Percentiles rank a stretch among this genome's conserved stretches.
These are phyloP conservation scores for Boletellus deceptivus DNA, from an alignment of 1,284 basidiomycete genomes.

Conservation along the genomic window DNA sequence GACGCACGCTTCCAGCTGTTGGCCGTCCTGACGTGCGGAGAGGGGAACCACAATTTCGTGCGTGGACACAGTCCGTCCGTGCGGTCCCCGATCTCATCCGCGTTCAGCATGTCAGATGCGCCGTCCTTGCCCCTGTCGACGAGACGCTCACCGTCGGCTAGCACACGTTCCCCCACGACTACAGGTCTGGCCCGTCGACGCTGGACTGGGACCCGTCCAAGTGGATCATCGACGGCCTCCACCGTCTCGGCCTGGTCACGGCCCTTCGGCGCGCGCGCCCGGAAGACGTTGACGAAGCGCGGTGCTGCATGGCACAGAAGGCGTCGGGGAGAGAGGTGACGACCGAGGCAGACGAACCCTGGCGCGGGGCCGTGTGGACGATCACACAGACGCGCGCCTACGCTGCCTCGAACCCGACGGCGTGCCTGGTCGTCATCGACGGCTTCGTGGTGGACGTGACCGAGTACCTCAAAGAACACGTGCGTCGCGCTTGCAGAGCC, in stretches of 20 bases:
- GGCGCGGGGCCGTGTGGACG: not conserved
- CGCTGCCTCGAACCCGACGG: not conserved
- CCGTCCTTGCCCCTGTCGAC: not conserved
- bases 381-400: not conserved
- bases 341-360: not conserved
- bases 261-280: constrained; percentile 49
- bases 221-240: constrained; percentile 67
- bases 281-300: constrained; percentile 45
- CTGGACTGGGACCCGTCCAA: constrained; percentile 37
- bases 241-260: constrained; percentile 46
- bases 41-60: not conserved
- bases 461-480: not conserved
- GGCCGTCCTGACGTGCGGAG: not conserved
- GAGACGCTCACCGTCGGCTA: not conserved
- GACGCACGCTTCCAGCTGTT: not conserved
- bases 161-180: constrained; percentile 78
- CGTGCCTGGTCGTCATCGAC: not conserved
- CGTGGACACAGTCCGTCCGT: not conserved
- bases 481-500: not conserved
- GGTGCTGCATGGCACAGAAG: not conserved
- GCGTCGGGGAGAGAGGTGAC: not conserved
- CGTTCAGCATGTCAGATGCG: not conserved
- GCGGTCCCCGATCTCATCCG: not conserved
- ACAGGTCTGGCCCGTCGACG: constrained; percentile 59
- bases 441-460: not conserved